These are phyloP conservation scores for Lasiodiplodia hormozganensis DNA, from an alignment of 2,329 filamentous ascomycete genomes.

Conservation along the genomic window DNA sequence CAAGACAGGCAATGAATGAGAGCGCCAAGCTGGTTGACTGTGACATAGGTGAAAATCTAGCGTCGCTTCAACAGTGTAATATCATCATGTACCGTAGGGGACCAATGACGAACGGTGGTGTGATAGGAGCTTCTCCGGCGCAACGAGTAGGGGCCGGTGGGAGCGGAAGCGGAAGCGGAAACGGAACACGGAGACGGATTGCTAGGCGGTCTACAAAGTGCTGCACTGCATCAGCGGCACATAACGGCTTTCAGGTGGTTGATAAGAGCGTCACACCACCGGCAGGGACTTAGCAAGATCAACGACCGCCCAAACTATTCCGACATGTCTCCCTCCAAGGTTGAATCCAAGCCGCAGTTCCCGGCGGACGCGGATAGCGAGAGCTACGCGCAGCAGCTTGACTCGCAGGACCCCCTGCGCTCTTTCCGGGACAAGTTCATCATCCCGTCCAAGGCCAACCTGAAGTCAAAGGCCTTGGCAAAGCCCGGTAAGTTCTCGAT, in stretches of 20 bases:
- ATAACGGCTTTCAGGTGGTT: background rate
- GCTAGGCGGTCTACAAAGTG: background rate
- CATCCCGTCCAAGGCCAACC: constrained; percentile 27
- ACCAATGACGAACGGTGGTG: constrained; percentile 15
- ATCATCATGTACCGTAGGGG: constrained; percentile 6
- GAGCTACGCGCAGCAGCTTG: constrained; percentile 18
- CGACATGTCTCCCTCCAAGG: constrained; percentile 22
- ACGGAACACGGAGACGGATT: constrained; percentile 16
- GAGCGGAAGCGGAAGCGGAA: constrained; percentile 25
- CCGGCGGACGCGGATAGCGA: constrained; percentile 24
- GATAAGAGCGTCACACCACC: constrained; percentile 25
- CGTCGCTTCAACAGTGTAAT: constrained; percentile 15
- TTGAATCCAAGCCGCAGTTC: constrained; percentile 24
- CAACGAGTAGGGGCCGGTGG: constrained; percentile 1
- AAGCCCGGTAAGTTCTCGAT: constrained; percentile 7
- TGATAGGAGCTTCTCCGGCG: constrained; percentile 21
- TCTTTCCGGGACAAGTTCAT: constrained; percentile 28
- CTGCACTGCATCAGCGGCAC: constrained; percentile 9
- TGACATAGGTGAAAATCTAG: constrained; percentile 10
- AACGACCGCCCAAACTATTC: background rate
- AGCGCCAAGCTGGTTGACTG: constrained; percentile 1
- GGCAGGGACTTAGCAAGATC: constrained; percentile 5
- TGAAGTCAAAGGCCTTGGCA: constrained; percentile 15
- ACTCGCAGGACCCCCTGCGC: constrained; percentile 26
- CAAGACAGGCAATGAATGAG: constrained; percentile 9